phyloP scores from a whole-genome alignment of 129 eudicot species.

The Ambrosia trifida region DNA sequence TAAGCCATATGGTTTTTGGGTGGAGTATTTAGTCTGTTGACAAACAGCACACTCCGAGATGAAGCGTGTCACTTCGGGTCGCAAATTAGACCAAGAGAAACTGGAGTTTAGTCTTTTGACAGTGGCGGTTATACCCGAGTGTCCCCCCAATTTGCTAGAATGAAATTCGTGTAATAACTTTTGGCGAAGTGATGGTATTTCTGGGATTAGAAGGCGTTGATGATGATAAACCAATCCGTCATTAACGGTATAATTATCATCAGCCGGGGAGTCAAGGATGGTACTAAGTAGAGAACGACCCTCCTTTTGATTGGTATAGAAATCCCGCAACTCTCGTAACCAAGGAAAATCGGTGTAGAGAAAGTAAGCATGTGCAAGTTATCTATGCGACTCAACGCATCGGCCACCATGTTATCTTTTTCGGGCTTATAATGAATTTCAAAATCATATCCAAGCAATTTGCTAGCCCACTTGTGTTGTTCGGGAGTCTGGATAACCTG shows the following conservation, averaged over 20 bases:
- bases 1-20: slow-evolving; percentile 4
- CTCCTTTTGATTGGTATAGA: not conserved
- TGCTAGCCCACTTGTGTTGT: not conserved
- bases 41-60: not conserved
- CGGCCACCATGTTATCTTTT: not conserved
- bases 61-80: not conserved
- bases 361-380: not conserved
- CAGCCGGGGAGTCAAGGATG: not conserved
- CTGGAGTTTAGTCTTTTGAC: not conserved
- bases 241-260: not conserved
- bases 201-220: not conserved
- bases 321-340: not conserved
- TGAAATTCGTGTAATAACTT: not conserved
- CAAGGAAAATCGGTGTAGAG: not conserved
- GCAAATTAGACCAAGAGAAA: not conserved
- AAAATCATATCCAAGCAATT: not conserved
- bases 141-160: not conserved
- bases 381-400: not conserved
- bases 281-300: too few species aligned
- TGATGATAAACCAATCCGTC: not conserved
- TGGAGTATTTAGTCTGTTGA: not conserved
- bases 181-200: not conserved
- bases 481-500: not conserved
- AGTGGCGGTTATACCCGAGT: not conserved
- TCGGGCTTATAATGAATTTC: not conserved